Evolutionary conservation across 371 early-diverging fungal genomes (phyloP).

Genomic region (Rhizopus delemar): DNA sequence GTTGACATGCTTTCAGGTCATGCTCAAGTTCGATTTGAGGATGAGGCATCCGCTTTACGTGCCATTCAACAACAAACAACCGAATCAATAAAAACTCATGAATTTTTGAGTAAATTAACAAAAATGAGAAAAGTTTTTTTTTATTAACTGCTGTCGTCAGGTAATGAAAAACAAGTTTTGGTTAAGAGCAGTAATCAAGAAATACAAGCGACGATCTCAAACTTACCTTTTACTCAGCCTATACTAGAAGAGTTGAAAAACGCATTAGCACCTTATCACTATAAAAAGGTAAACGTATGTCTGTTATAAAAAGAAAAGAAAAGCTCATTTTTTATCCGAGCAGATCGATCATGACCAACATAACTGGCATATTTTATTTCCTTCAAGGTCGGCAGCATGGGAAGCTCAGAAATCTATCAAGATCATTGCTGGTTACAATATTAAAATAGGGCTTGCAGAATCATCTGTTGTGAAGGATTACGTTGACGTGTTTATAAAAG

Average conservation of each 20-base stretch:
- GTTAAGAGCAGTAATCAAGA: not conserved
- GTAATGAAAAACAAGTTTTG: not conserved
- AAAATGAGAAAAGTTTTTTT: not conserved
- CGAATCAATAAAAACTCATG: not conserved
- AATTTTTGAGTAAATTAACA: too few species aligned
- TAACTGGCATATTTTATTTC: constrained; percentile 57
- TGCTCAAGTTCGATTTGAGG: constrained; percentile 45
- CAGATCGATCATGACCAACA: constrained; percentile 55
- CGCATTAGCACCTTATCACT: constrained; percentile 28
- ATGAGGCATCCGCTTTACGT: constrained; percentile 26
- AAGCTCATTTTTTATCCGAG: not conserved
- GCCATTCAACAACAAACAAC: constrained; percentile 24
- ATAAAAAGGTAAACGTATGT: constrained; percentile 24
- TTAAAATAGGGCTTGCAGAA: not conserved
- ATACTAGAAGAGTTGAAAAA: constrained; percentile 46
- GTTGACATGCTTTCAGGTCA: constrained; percentile 53
- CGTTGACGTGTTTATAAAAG: not conserved
- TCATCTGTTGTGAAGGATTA: not conserved
- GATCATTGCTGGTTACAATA: not conserved
- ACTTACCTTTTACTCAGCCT: constrained; percentile 49
- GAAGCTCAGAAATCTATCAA: constrained; percentile 34
- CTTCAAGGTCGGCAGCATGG: constrained; percentile 42
- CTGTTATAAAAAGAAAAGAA: not conserved
- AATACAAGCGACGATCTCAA: constrained; percentile 41
- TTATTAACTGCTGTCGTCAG: not conserved